These are phyloP conservation scores for Conringia planisiliqua DNA, from an alignment of 345 rosid genomes.

Conservation along the genomic window DNA sequence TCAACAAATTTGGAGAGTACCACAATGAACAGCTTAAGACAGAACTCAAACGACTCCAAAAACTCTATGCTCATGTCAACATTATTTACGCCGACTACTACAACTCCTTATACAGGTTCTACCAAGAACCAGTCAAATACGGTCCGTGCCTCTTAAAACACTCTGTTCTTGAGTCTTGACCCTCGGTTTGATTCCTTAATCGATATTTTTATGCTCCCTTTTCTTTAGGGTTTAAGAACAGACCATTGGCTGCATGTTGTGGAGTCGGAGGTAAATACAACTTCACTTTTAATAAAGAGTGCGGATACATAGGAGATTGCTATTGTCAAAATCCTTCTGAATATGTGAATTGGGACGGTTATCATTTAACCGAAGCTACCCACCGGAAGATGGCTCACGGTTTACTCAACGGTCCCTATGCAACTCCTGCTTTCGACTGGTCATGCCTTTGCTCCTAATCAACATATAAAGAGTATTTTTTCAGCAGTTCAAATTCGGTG, in stretches of 20 bases:
- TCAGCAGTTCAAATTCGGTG: too few species aligned
- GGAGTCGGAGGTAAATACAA: conserved; percentile 47
- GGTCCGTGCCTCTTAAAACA: conserved; percentile 25
- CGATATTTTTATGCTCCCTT: neutral
- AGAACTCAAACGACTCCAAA: conserved; percentile 19
- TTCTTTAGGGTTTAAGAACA: conserved; percentile 33
- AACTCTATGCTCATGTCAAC: conserved; percentile 34
- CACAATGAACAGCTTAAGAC: conserved; percentile 38
- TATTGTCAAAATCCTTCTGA: conserved; percentile 37
- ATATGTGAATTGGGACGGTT: conserved; percentile 49
- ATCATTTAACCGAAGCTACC: conserved; percentile 35
- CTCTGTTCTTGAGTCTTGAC: neutral
- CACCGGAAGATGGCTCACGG: conserved; percentile 18
- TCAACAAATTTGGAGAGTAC: conserved; percentile 36
- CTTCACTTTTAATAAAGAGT: conserved; percentile 15
- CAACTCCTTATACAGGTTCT: conserved; percentile 7
- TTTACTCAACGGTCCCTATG: conserved; percentile 30
- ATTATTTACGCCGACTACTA: conserved; percentile 42
- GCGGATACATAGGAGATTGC: conserved; percentile 27
- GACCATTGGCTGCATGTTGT: conserved; percentile 42
- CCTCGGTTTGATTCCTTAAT: neutral
- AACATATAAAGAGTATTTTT: neutral
- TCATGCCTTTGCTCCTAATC: conserved; percentile 18
- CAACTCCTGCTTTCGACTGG: conserved; percentile 26
- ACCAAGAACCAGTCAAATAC: neutral